Base-by-base conservation (phyloP, 192 early-diverging fungal genomes). In the Podila epigama region DNA sequence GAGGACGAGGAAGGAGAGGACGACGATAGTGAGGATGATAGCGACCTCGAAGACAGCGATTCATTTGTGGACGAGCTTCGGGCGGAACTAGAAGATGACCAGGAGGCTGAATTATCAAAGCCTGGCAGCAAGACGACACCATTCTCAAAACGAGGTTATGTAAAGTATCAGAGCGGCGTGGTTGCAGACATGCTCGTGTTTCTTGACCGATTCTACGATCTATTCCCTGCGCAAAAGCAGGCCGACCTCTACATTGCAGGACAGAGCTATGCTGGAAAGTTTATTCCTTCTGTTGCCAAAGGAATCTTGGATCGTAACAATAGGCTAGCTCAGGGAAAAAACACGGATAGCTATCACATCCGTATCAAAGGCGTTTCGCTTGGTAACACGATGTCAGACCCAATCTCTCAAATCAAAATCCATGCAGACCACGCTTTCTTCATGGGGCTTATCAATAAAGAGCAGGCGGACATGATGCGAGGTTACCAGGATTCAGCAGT, bases 341-440 rank as follows among this genome's bases (percentile, higher is more conserved):
- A 18, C 5, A 20, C 25, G 28, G 37, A 63, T 39, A 1, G 13
- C 10, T 36, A 18, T 34, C 39, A 6, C 27, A 61, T 61, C 18
- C 60, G 25, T 16, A 44, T 88, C 31, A 66, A 75, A 63, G 87
- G 87, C 18, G 34, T 88, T 11, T 83, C 79, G 28, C 83, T 88
- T 48, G 89, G 89, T 15, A 83, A 89, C 66, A 84, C 86, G n/a
- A 71, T 90, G 32, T 90, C 89, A 2, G 88, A 90, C 71, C 89
- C 89, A 10, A 35, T 65, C 29, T 75, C 80, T 1, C 88, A 90
- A 70, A 75, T 90, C 53, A 51, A 75, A 33, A 22, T 66, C 20
- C 84, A 90, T 62, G 83, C 83, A 22, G 70, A 78, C 25, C 73
- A 85, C n/a, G 85, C 84, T 28, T 82, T 83, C 20, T 79, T 84